Evolutionary conservation across 768 basidiomycete genomes (phyloP).

Genomic region (Tephrocybe sp.): DNA sequence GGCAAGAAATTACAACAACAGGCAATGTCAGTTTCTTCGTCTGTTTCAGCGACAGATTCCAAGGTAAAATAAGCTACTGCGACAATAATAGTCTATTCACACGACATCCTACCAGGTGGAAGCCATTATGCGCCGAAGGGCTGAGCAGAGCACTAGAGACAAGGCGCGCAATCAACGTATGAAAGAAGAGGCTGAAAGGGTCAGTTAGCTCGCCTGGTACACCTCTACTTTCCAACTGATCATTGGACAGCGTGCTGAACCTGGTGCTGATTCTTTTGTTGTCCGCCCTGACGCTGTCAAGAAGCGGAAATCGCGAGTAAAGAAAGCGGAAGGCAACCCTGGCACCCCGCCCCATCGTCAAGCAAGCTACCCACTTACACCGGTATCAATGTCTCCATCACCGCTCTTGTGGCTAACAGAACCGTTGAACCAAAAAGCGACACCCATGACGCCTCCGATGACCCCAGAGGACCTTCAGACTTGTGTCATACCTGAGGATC

Average conservation of each 20-base stretch:
- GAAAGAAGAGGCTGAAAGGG: constrained; percentile 19
- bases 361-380: constrained; percentile 18
- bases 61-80: constrained; percentile 1
- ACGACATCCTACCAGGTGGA: constrained; percentile 18
- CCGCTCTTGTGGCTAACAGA: constrained; percentile 15
- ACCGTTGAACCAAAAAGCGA: background rate
- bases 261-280: background rate
- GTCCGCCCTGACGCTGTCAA: background rate
- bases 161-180: constrained; percentile 29
- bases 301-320: background rate
- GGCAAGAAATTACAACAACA: constrained; percentile 4
- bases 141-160: constrained; percentile 38
- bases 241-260: background rate
- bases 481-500: constrained; percentile 28
- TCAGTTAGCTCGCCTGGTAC: background rate
- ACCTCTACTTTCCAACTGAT: background rate
- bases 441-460: constrained; percentile 17
- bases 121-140: constrained; percentile 25
- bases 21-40: background rate
- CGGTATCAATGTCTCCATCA: constrained; percentile 21
- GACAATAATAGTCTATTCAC: background rate
- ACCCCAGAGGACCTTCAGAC: constrained; percentile 31
- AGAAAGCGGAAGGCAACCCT: background rate
- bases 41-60: background rate
- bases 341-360: background rate